Conservation (phyloP, 2,329 filamentous ascomycete genomes). For the Escovopsis sp. region DNA sequence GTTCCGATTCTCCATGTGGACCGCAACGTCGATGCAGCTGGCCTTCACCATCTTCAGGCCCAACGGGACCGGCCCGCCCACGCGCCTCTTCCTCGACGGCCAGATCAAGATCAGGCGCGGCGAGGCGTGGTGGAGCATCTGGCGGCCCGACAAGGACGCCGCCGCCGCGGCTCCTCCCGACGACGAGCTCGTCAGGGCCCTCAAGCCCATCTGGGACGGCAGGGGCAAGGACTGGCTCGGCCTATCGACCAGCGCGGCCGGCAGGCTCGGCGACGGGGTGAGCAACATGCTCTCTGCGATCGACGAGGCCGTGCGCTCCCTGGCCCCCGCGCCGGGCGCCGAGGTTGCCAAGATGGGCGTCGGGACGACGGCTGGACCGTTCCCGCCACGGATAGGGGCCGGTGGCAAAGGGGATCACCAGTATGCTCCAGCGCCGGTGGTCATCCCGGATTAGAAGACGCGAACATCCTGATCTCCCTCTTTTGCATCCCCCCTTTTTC, state of each 20-base stretch:
- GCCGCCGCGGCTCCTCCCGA: constrained; percentile 4
- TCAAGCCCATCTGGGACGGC: constrained; percentile 31
- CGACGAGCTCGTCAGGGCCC: constrained; percentile 23
- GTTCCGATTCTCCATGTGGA: constrained; percentile 37
- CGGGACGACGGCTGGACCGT: background rate
- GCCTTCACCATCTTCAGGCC: constrained; percentile 31
- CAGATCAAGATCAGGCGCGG: constrained; percentile 33
- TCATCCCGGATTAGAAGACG: constrained; percentile 8
- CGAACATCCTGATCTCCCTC: too few species aligned
- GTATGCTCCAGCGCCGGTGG: background rate
- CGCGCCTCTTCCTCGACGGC: constrained; percentile 35
- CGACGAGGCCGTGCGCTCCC: constrained; percentile 30
- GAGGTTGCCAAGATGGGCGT: background rate
- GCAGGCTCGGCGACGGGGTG: constrained; percentile 22
- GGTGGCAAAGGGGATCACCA: background rate
- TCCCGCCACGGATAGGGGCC: background rate
- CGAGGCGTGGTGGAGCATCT: constrained; percentile 37
- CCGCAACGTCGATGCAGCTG: constrained; percentile 43
- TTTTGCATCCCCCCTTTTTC: too few species aligned
- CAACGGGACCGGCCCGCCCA: constrained; percentile 11
- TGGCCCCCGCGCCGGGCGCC: constrained; percentile 5
- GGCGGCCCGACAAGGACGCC: constrained; percentile 15
- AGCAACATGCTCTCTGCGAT: constrained; percentile 33
- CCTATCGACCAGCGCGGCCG: constrained; percentile 32
- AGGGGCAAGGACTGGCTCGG: constrained; percentile 33